Evolutionary conservation across 2,329 filamentous ascomycete species (phyloP).

Genomic region (Aureobasidium melanogenum): DNA sequence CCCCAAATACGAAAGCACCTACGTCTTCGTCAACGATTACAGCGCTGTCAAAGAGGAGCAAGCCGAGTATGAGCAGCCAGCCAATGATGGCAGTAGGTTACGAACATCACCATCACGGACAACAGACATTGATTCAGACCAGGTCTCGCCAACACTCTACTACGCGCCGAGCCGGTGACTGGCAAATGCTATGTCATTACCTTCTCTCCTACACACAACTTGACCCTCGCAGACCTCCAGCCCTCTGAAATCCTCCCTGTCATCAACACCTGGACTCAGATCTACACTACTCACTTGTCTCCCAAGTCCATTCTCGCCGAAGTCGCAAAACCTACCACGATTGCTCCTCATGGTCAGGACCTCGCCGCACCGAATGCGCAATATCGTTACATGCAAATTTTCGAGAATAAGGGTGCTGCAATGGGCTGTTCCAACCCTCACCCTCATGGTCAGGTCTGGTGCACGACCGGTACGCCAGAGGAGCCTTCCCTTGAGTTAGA

Average conservation of each 20-base stretch:
- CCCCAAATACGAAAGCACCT: constrained; percentile 77
- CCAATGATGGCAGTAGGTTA: constrained; percentile 40
- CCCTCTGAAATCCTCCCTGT: constrained; percentile 69
- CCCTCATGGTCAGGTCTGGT: constrained; percentile 95
- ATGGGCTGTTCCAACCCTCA: constrained; percentile 99
- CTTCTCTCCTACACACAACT: constrained; percentile 82
- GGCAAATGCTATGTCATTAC: constrained; percentile 96
- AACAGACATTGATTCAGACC: not conserved
- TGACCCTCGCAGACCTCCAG: constrained; percentile 85
- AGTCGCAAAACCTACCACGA: constrained; percentile 35
- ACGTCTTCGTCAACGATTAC: constrained; percentile 96
- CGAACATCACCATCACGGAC: not conserved
- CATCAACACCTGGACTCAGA: constrained; percentile 81
- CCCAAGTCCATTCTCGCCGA: constrained; percentile 56
- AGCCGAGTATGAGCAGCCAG: constrained; percentile 57
- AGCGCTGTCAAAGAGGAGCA: constrained; percentile 94
- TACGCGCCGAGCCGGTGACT: constrained; percentile 77
- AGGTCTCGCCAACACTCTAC: constrained; percentile 67
- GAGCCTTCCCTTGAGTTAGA: constrained; percentile 73
- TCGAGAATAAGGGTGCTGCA: constrained; percentile 94
- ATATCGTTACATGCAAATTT: constrained; percentile 97
- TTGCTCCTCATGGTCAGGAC: constrained; percentile 37
- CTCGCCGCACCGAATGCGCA: constrained; percentile 56
- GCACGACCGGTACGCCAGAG: constrained; percentile 81
- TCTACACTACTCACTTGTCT: constrained; percentile 76